phyloP scores from a whole-genome alignment of 1,284 basidiomycete species.

The Earliella scabrosa region DNA sequence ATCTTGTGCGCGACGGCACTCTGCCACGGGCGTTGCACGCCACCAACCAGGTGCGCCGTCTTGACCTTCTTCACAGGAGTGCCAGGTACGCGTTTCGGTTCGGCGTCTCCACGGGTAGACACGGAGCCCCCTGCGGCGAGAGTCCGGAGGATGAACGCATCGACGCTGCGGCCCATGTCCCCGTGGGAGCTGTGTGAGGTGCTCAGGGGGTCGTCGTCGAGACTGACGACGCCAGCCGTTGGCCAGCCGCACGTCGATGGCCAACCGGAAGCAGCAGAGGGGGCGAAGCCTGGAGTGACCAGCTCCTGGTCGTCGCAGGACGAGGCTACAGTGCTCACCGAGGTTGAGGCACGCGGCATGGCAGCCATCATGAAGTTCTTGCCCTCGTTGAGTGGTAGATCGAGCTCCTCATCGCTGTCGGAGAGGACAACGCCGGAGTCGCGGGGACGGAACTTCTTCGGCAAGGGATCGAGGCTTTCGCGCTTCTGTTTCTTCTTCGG shows the following conservation, averaged over 20 bases:
- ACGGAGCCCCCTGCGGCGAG: slow-evolving; percentile 61
- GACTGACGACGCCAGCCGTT: slow-evolving; percentile 44
- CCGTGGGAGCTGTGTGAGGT: slow-evolving; percentile 31
- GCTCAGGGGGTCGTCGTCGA: slow-evolving; percentile 42
- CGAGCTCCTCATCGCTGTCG: slow-evolving; percentile 56
- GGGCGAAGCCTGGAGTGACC: slow-evolving; percentile 66
- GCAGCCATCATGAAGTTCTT: slow-evolving; percentile 33
- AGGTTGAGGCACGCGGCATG: slow-evolving; percentile 61
- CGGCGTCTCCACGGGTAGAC: slow-evolving; percentile 47
- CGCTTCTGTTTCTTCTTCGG: slow-evolving; percentile 49
- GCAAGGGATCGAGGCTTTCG: slow-evolving; percentile 43
- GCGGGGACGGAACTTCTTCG: slow-evolving; percentile 71
- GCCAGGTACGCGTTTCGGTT: slow-evolving; percentile 68
- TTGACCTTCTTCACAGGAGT: slow-evolving; percentile 80
- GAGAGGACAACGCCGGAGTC: slow-evolving; percentile 68
- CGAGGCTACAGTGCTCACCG: slow-evolving; percentile 62
- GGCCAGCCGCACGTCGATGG: slow-evolving; percentile 67
- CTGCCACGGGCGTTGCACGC: slow-evolving; percentile 67
- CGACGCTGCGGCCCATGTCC: slow-evolving; percentile 49
- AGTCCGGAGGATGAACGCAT: slow-evolving; percentile 73
- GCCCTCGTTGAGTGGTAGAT: slow-evolving; percentile 18
- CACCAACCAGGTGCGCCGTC: slow-evolving; percentile 55
- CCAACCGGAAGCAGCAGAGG: slow-evolving; percentile 64
- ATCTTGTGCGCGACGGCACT: slow-evolving; percentile 75
- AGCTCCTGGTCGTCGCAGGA: slow-evolving; percentile 60